These are phyloP conservation scores for Claviceps sp. DNA, from an alignment of 2,329 filamentous ascomycete genomes.

Conservation along the genomic window DNA sequence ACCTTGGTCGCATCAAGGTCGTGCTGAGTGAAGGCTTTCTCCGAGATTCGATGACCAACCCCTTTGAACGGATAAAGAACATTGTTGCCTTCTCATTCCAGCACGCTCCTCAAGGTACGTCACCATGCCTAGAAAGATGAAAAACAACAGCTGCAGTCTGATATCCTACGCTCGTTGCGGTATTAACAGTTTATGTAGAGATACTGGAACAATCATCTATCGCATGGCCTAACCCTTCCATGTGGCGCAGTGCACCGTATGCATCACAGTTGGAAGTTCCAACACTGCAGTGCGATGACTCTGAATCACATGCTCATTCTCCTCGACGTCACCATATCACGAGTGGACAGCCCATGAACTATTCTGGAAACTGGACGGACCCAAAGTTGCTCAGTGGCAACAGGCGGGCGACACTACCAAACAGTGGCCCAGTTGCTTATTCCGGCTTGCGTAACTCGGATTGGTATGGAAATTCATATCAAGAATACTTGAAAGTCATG, in stretches of 20 bases:
- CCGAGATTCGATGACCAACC: conserved; percentile 34
- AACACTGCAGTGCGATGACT: conserved; percentile 28
- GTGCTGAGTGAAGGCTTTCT: conserved; percentile 62
- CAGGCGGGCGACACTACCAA: conserved; percentile 7
- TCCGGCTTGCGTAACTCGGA: conserved; percentile 7
- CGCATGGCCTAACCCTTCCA: conserved; percentile 63
- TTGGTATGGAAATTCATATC: conserved; percentile 13
- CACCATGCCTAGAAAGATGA: neutral
- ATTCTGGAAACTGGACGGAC: neutral
- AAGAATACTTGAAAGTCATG: conserved; percentile 15
- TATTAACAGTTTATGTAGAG: conserved; percentile 26
- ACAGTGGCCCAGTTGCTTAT: neutral
- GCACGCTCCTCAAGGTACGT: conserved; percentile 63
- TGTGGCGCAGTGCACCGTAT: conserved; percentile 45
- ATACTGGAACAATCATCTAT: conserved; percentile 61
- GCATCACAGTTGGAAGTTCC: conserved; percentile 28
- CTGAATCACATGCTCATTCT: conserved; percentile 50
- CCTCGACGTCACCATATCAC: conserved; percentile 29
- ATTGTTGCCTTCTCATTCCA: conserved; percentile 72
- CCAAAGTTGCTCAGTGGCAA: neutral
- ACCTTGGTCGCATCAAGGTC: conserved; percentile 62
- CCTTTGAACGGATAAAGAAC: conserved; percentile 57
- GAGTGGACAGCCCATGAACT: neutral
- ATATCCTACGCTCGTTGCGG: neutral
- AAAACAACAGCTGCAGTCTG: neutral